These are phyloP conservation scores for Termitomyces sp. DNA, from an alignment of 768 basidiomycete genomes.

Conservation along the genomic window DNA sequence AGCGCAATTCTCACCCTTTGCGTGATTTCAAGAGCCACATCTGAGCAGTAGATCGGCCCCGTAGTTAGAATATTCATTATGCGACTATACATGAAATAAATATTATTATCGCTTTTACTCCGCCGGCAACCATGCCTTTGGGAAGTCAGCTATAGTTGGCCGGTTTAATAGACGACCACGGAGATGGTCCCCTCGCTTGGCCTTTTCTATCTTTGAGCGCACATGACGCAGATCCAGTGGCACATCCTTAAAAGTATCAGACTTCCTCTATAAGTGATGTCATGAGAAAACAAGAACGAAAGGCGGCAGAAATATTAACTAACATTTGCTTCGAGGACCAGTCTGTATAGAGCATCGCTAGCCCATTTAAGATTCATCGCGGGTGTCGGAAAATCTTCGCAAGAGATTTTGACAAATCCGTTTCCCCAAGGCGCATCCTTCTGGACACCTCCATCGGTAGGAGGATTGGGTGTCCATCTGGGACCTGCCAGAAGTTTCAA, in stretches of 20 bases:
- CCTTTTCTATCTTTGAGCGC: conserved; percentile 64
- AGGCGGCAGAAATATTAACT: conserved; percentile 23
- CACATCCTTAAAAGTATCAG: conserved; percentile 50
- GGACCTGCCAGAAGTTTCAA: conserved; percentile 86
- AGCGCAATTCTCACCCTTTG: too few relatives aligned
- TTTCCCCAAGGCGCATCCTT: conserved; percentile 44
- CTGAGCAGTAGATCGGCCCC: background rate
- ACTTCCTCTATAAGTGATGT: conserved; percentile 26
- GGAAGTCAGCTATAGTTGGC: conserved; percentile 76
- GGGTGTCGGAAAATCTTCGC: conserved; percentile 78
- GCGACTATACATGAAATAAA: background rate
- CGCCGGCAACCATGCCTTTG: conserved; percentile 73
- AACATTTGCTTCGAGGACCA: conserved; percentile 84
- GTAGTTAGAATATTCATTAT: conserved; percentile 1
- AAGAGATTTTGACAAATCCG: conserved; percentile 87
- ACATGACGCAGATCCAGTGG: conserved; percentile 84
- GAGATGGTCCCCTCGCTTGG: conserved; percentile 66
- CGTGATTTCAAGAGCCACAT: background rate
- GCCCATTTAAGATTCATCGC: conserved; percentile 95
- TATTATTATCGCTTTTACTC: background rate
- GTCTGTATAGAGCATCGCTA: conserved; percentile 73
- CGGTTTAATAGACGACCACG: conserved; percentile 45
- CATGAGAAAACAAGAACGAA: background rate
- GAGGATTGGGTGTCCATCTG: conserved; percentile 76
- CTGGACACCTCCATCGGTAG: conserved; percentile 60